Evolutionary conservation across 2,329 filamentous ascomycete genomes (phyloP).

Genomic region (Scedosporium dehoogii): DNA sequence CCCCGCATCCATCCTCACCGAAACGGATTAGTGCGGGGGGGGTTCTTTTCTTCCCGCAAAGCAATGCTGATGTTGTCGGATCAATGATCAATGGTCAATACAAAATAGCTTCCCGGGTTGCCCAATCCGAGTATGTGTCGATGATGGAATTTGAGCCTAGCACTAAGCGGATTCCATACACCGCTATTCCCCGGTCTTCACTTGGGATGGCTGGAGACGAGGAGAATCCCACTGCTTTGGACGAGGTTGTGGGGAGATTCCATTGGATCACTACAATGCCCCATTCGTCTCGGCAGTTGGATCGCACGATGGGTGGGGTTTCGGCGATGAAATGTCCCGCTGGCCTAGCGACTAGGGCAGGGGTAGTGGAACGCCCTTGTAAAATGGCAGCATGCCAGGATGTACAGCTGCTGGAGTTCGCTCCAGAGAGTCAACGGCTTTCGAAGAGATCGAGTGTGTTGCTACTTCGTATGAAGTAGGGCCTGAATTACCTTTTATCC

Average conservation of each 20-base stretch:
- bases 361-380: background rate
- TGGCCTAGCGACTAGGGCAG: background rate
- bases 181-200: background rate
- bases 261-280: background rate
- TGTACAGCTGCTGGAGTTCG: background rate
- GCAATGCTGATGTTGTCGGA: background rate
- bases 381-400: background rate
- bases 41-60: background rate
- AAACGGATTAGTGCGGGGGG: conserved; percentile 3
- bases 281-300: background rate
- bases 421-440: too few relatives aligned
- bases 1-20: background rate
- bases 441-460: too few relatives aligned
- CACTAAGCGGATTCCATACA: background rate
- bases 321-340: background rate
- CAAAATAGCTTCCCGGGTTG: background rate
- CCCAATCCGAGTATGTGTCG: background rate
- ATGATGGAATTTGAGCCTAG: background rate
- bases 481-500: too few relatives aligned
- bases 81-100: background rate
- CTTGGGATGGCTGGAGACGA: too few relatives aligned
- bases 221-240: too few relatives aligned
- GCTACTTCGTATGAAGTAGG: too few relatives aligned
- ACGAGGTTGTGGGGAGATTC: background rate
- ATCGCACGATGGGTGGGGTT: background rate